These are phyloP conservation scores for Mortierella sp. DNA, from an alignment of 371 early-diverging fungal genomes.

Conservation along the genomic window DNA sequence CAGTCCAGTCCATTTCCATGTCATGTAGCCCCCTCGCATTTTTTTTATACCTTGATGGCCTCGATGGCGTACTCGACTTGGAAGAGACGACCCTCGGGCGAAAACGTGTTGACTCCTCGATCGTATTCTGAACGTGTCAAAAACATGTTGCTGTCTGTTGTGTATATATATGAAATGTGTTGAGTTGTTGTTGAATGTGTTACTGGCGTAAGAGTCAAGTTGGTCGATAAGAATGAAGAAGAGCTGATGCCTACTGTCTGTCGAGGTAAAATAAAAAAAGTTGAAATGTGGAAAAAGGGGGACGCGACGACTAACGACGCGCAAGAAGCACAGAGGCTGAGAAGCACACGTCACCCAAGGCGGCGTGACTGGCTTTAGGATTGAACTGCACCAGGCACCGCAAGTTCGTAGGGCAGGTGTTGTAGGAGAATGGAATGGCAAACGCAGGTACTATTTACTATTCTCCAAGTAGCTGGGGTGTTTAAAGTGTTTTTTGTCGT, in stretches of 20 bases:
- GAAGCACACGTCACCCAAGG: slow-evolving; percentile 5
- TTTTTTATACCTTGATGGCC: slow-evolving; percentile 94
- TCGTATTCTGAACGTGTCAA: slow-evolving; percentile 95
- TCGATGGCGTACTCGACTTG: slow-evolving; percentile 99
- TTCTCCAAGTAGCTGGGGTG: background rate
- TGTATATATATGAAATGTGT: slow-evolving; percentile 2
- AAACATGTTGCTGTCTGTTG: slow-evolving; percentile 64
- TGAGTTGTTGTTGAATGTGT: background rate
- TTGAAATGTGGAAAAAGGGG: background rate
- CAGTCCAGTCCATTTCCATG: too few relatives aligned
- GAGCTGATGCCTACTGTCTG: background rate
- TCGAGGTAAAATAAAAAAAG: background rate
- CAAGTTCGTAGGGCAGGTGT: background rate
- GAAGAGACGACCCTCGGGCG: slow-evolving; percentile 98
- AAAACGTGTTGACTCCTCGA: slow-evolving; percentile 99
- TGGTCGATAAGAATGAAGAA: background rate
- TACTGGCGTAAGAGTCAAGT: background rate
- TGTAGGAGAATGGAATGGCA: too few relatives aligned
- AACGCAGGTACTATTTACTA: background rate
- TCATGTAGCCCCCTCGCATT: background rate
- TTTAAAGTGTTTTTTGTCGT: slow-evolving; percentile 1
- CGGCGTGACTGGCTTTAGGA: background rate
- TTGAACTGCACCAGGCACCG: background rate
- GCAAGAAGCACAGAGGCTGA: background rate
- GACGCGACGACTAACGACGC: slow-evolving; percentile 18